Evolutionary conservation across 208 protist genomes (phyloP), one percentile per base, ranked within the genome.

Genomic region (Wallacemonas sp.): DNA sequence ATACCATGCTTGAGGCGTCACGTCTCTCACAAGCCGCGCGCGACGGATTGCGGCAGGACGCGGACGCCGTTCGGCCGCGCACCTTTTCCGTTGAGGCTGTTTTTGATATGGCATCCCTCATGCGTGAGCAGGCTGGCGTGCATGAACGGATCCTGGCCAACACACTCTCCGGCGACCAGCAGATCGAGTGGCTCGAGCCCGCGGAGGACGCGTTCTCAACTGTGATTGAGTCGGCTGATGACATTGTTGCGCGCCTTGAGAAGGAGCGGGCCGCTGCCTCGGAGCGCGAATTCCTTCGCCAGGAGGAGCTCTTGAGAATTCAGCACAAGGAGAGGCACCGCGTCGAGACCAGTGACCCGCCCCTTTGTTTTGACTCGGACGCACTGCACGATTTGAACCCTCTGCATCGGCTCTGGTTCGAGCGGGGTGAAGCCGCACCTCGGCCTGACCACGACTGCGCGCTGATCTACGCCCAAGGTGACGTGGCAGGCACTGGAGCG

Each of bases 381-480:
- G 45, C 68, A 9, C 80, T 85, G 61, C 62, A 72, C 24, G 75
- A 85, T 17, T 30, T 81, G 5, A 85, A 85, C 68, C 59, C 75
- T 24, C 58, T 60, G 28, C 75, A 81, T 30, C 70, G 58, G 2
- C 59, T 59, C 21, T 75, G 75, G 60, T 24, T 85, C 38, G 74
- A 78, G 46, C 28, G 72, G 24, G 62, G n/a, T 64, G 24, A 17
- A 27, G 1, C 71, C 68, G 4, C 77, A 81, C 21, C 88, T 86
- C 14, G 75, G 31, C 14, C 49, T 54, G 45, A 59, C 82, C 31
- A 93, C 42, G 85, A 95, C 53, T 94, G 89, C 44, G 66, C 95
- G 15, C 91, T 98, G 76, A 69, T 98, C 28, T 98, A 98, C 87
- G 97, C 93, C 19, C n/a, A n/a, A n/a, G 95, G 81, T 26, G 96